Conservation (phyloP, 1,284 basidiomycete species). For the Coniferiporia weirii region DNA sequence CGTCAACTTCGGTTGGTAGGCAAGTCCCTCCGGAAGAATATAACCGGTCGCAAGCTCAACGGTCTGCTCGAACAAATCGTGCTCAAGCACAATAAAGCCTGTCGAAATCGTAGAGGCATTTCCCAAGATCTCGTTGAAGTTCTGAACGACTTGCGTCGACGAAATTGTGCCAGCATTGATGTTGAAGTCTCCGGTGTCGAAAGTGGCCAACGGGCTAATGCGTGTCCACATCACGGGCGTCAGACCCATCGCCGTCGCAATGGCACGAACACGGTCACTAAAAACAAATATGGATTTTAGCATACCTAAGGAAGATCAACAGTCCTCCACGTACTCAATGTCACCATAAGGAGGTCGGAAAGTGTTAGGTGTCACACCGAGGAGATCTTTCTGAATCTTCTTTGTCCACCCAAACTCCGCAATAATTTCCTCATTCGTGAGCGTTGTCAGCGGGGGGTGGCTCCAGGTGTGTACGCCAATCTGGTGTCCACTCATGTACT, state of each 20-base stretch:
- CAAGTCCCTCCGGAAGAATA: constrained; percentile 62
- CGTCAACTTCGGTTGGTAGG: constrained; percentile 53
- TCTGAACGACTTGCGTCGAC: constrained; percentile 52
- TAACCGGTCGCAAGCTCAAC: constrained; percentile 70
- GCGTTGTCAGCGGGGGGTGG: constrained; percentile 64
- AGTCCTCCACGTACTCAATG: constrained; percentile 45
- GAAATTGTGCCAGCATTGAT: constrained; percentile 61
- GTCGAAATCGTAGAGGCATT: constrained; percentile 43
- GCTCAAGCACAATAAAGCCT: constrained; percentile 74
- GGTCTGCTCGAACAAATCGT: constrained; percentile 64
- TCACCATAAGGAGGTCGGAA: constrained; percentile 68
- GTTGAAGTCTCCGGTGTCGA: constrained; percentile 75
- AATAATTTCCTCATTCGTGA: constrained; percentile 79
- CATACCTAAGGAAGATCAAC: neutral
- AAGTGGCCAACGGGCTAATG: constrained; percentile 48
- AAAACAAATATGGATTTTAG: constrained; percentile 4
- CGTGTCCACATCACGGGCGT: constrained; percentile 67
- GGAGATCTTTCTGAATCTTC: constrained; percentile 76
- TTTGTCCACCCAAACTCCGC: constrained; percentile 86
- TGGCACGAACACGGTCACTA: constrained; percentile 78
- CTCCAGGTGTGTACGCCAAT: constrained; percentile 69
- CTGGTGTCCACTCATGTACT: constrained; percentile 72
- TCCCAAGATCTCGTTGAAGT: constrained; percentile 59
- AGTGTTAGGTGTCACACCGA: constrained; percentile 64
- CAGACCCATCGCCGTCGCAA: constrained; percentile 64